A percentile compares a stretch with the other conserved stretches of the same genome.
These are phyloP conservation scores for Aspergillus aculeatinus DNA, from an alignment of 2,329 filamentous ascomycete genomes.

Conservation along the genomic window DNA sequence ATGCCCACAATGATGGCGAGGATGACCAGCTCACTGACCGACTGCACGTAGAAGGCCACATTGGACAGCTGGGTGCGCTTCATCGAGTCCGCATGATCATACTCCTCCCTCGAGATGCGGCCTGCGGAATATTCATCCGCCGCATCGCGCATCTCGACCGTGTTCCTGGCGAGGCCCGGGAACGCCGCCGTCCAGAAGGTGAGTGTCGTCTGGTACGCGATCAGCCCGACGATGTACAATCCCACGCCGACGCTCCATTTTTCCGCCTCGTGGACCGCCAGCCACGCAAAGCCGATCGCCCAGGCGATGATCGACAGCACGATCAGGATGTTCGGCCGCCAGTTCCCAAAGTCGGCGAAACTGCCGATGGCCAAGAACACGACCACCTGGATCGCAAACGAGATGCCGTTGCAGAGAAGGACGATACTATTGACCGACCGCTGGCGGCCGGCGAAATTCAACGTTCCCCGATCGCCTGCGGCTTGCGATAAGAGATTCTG, in stretches of 20 bases:
- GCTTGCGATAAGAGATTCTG: slow-evolving; percentile 65
- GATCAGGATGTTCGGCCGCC: slow-evolving; percentile 63
- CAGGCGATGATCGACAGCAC: slow-evolving; percentile 61
- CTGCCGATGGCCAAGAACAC: slow-evolving; percentile 49
- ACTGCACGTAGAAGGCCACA: slow-evolving; percentile 64
- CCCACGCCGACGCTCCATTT: slow-evolving; percentile 62
- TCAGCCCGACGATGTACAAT: slow-evolving; percentile 65
- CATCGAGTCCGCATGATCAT: slow-evolving; percentile 61
- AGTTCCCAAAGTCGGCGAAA: slow-evolving; percentile 63
- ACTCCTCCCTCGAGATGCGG: slow-evolving; percentile 57
- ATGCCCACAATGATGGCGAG: slow-evolving; percentile 65
- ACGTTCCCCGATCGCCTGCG: slow-evolving; percentile 52
- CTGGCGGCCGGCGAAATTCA: slow-evolving; percentile 56
- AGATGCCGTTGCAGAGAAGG: slow-evolving; percentile 64
- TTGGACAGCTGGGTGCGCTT: slow-evolving; percentile 63
- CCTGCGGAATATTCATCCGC: slow-evolving; percentile 53
- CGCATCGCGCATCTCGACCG: slow-evolving; percentile 49
- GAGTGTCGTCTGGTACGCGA: slow-evolving; percentile 65
- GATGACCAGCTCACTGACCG: slow-evolving; percentile 61
- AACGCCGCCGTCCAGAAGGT: slow-evolving; percentile 70
- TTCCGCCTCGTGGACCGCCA: slow-evolving; percentile 60
- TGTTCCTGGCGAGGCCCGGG: slow-evolving; percentile 58
- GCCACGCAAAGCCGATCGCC: slow-evolving; percentile 65
- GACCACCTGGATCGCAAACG: slow-evolving; percentile 65
- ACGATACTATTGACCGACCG: slow-evolving; percentile 67